A percentile compares a stretch with the other conserved stretches of the same genome.
Evolutionary conservation across 352 stramenopile species (phyloP).

Genomic region (Globisporangium lucens): DNA sequence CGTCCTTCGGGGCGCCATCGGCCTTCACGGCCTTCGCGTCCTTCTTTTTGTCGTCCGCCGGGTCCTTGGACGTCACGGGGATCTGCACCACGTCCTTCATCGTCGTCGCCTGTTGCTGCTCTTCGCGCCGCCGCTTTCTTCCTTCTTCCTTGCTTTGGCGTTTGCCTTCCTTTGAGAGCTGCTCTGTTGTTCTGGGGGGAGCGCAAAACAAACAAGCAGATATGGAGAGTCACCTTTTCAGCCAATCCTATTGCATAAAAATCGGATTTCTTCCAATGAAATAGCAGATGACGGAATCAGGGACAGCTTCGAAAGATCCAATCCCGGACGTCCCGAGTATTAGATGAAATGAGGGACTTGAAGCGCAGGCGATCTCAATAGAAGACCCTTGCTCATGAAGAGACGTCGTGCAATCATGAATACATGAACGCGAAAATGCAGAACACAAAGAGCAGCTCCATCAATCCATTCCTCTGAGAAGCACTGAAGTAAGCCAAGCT

Average conservation of each 20-base stretch:
- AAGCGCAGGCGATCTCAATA: neutral
- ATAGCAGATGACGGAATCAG: neutral
- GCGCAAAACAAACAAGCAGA: slow-evolving; percentile 3
- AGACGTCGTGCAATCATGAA: slow-evolving; percentile 7
- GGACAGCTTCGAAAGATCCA: slow-evolving; percentile 17
- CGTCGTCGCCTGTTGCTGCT: slow-evolving; percentile 10
- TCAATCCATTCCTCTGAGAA: too few species aligned
- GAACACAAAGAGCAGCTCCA: neutral
- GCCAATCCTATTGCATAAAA: slow-evolving; percentile 17
- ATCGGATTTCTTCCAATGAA: slow-evolving; percentile 16
- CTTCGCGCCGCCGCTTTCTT: slow-evolving; percentile 20
- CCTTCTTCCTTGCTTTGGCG: slow-evolving; percentile 17
- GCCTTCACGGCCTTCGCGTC: slow-evolving; percentile 18
- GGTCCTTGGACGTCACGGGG: slow-evolving; percentile 55
- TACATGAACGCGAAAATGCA: neutral
- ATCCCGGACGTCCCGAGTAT: slow-evolving; percentile 8
- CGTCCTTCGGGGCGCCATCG: slow-evolving; percentile 24
- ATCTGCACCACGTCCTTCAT: slow-evolving; percentile 77
- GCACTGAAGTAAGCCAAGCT: too few species aligned
- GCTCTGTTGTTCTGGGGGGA: slow-evolving; percentile 12
- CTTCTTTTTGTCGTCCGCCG: slow-evolving; percentile 39
- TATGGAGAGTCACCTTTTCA: slow-evolving; percentile 5
- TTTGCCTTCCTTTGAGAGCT: neutral
- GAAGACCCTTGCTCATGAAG: neutral
- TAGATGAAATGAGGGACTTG: slow-evolving; percentile 7